Evolutionary conservation across 805 yeast species (phyloP).

Genomic region (Deakozyma indianensis): DNA sequence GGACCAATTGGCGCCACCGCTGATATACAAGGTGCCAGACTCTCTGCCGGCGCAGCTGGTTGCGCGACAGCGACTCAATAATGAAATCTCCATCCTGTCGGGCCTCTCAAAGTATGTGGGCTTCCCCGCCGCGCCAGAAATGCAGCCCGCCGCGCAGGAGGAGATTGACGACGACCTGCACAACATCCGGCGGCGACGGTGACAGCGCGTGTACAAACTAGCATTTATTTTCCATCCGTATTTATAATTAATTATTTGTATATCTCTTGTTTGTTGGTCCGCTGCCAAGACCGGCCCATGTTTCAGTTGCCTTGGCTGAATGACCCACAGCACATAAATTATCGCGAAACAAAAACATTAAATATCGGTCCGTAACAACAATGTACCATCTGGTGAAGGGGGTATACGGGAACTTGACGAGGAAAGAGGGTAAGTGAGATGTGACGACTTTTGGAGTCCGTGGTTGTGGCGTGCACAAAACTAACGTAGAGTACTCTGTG

Average conservation of each 20-base stretch:
- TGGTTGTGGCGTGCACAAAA: neutral
- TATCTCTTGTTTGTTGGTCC: too few relatives aligned
- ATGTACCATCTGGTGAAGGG: constrained; percentile 63
- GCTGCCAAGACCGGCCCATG: too few relatives aligned
- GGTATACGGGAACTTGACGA: constrained; percentile 41
- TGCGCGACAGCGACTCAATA: constrained; percentile 50
- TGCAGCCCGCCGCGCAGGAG: constrained; percentile 49
- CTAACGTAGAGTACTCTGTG: constrained; percentile 44
- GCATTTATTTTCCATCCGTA: neutral
- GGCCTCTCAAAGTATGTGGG: constrained; percentile 58
- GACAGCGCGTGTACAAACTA: too few relatives aligned
- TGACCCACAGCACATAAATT: too few relatives aligned
- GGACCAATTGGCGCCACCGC: constrained; percentile 45
- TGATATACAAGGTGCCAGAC: constrained; percentile 27
- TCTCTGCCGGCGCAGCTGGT: constrained; percentile 37
- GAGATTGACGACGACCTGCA: constrained; percentile 62
- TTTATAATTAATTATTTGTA: constrained; percentile 1
- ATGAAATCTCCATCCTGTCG: constrained; percentile 54
- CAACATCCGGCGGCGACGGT: constrained; percentile 35
- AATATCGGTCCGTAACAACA: too few relatives aligned
- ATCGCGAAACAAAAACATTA: too few relatives aligned
- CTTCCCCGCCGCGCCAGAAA: constrained; percentile 68
- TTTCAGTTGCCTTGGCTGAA: too few relatives aligned
- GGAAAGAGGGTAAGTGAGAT: constrained; percentile 31
- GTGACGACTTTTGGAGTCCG: too few relatives aligned